Evolutionary conservation across 2,329 filamentous ascomycete species (phyloP).

Genomic region (Graphiopsis chlorocephala): DNA sequence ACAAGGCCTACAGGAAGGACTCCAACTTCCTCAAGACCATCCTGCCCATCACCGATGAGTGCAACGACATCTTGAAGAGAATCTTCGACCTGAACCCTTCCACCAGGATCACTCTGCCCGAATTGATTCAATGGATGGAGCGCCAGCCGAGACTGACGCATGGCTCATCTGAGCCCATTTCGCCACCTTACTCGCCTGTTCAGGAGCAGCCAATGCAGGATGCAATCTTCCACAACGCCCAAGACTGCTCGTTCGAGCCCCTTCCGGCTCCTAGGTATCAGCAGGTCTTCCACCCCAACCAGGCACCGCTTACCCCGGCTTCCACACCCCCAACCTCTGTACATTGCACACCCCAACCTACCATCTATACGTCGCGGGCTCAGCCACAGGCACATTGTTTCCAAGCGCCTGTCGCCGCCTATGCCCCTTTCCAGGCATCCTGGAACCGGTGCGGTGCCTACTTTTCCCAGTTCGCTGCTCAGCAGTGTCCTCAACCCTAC

Average conservation of each 20-base stretch:
- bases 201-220: conserved; percentile 30
- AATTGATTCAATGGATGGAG: conserved; percentile 58
- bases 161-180: conserved; percentile 40
- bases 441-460: conserved; percentile 16
- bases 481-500: conserved; percentile 16
- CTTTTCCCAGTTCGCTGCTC: conserved; percentile 16
- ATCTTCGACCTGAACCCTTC: conserved; percentile 86
- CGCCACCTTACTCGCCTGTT: conserved; percentile 43
- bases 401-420: conserved; percentile 12
- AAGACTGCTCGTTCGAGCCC: conserved; percentile 24
- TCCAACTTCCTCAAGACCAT: conserved; percentile 88
- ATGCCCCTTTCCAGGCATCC: conserved; percentile 9
- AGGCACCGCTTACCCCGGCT: conserved; percentile 6
- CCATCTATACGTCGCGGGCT: conserved; percentile 26
- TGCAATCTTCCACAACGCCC: conserved; percentile 7
- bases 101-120: conserved; percentile 75
- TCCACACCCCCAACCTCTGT: conserved; percentile 28
- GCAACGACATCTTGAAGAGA: conserved; percentile 80
- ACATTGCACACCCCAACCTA: conserved; percentile 28
- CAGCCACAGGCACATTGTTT: conserved; percentile 13
- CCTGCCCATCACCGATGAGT: conserved; percentile 81
- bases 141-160: conserved; percentile 72
- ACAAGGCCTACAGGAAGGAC: conserved; percentile 83
- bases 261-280: conserved; percentile 30
- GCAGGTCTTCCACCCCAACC: conserved; percentile 3